These are phyloP conservation scores for Mycena polygramma DNA, from an alignment of 768 basidiomycete genomes.

Conservation along the genomic window DNA sequence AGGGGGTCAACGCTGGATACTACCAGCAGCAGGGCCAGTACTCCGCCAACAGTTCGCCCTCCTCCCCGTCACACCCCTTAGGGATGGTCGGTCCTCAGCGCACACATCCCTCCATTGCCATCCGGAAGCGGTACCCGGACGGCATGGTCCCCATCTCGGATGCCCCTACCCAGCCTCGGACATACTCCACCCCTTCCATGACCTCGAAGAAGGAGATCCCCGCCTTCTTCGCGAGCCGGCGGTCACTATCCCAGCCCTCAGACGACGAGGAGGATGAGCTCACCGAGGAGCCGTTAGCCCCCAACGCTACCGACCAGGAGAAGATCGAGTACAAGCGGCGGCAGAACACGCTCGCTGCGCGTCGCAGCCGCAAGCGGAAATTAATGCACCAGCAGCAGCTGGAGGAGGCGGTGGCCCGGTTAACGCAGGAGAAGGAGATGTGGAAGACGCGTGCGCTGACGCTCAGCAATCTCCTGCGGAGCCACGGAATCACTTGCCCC, in stretches of 20 bases:
- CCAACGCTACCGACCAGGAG: slow-evolving; percentile 59
- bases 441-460: slow-evolving; percentile 61
- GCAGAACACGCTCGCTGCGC: slow-evolving; percentile 80
- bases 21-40: slow-evolving; percentile 30
- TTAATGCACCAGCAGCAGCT: slow-evolving; percentile 70
- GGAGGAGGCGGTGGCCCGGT: slow-evolving; percentile 59
- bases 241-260: slow-evolving; percentile 54
- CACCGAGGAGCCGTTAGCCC: slow-evolving; percentile 42
- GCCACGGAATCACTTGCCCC: slow-evolving; percentile 62
- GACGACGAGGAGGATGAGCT: slow-evolving; percentile 59
- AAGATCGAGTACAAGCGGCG: slow-evolving; percentile 77
- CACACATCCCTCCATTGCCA: slow-evolving; percentile 31
- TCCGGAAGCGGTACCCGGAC: slow-evolving; percentile 35
- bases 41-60: slow-evolving; percentile 27
- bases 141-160: slow-evolving; percentile 50
- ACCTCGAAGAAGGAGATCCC: slow-evolving; percentile 76
- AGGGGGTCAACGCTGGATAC: slow-evolving; percentile 28
- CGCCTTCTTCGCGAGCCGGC: slow-evolving; percentile 67
- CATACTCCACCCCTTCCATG: slow-evolving; percentile 66
- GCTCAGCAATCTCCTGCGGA: slow-evolving; percentile 58
- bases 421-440: slow-evolving; percentile 63
- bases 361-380: slow-evolving; percentile 75
- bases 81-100: slow-evolving; percentile 31
- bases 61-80: slow-evolving; percentile 32
- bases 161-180: slow-evolving; percentile 74